A percentile compares a stretch with the other conserved stretches of the same genome.
These are phyloP conservation scores for Trametes hirsuta DNA, from an alignment of 1,284 basidiomycete genomes.

Conservation along the genomic window DNA sequence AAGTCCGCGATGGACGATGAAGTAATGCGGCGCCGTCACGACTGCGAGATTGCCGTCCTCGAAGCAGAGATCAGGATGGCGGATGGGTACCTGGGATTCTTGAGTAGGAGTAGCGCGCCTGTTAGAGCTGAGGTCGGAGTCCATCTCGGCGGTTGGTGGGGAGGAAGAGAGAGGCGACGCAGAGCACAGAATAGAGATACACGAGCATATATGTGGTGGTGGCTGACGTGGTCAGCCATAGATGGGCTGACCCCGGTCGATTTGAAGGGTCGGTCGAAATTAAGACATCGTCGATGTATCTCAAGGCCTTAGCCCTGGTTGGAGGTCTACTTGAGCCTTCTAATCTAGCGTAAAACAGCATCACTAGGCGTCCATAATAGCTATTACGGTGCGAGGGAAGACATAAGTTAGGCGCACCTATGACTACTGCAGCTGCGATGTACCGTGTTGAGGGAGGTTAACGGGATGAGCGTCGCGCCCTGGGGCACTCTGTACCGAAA, in stretches of 20 bases:
- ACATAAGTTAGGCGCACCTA: no score
- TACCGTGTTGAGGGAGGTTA: background rate
- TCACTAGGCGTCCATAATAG: no score
- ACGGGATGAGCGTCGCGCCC: no score
- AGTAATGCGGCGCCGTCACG: slow-evolving; percentile 57
- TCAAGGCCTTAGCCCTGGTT: no score
- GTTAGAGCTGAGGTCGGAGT: slow-evolving; percentile 32
- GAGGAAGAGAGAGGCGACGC: background rate
- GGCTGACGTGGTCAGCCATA: background rate
- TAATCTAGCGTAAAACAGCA: no score
- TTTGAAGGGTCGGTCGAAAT: no score
- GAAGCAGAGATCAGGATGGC: slow-evolving; percentile 63
- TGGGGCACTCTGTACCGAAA: no score
- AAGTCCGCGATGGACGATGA: slow-evolving; percentile 69
- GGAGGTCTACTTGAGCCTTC: no score
- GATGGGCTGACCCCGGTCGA: background rate
- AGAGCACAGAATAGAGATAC: background rate
- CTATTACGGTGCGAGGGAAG: no score
- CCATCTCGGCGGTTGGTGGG: slow-evolving; percentile 6
- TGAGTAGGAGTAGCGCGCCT: slow-evolving; percentile 29
- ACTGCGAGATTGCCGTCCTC: slow-evolving; percentile 68
- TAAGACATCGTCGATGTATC: no score
- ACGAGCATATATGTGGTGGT: background rate
- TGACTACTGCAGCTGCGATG: background rate
- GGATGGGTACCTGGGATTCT: slow-evolving; percentile 33